Evolutionary conservation across 2,329 filamentous ascomycete species (phyloP), one percentile per base, ranked within the genome.

Genomic region (Paecilomyces niveus): DNA sequence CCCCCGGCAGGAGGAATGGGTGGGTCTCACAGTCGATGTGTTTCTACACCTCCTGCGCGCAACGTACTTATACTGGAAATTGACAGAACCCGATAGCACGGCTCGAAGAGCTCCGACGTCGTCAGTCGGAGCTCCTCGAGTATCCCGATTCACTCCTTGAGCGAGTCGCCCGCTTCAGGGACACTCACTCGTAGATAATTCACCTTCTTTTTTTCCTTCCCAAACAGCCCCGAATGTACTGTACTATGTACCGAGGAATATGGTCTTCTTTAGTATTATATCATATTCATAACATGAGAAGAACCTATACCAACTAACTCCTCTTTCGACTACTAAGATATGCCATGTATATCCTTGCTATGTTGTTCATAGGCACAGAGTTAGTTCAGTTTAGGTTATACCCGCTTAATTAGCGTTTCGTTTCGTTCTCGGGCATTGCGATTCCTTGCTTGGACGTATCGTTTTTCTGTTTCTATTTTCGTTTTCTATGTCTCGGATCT

Each of bases 1-100:
- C 63, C 92, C 92, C 62, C 81, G 85, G 73, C 92, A 96, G 82
- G 83, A 85, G 71, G 90, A 96, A 75, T 97, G 93, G 93, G 92
- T 96, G 91, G 88, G 90, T 90, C 81, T 79, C 69, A 75, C 76
- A 72, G 70, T 72, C 73, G 72, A 76, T 74, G 69, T 69, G 65
- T 74, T 76, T 72, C 70, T 74, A 67, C 70, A 74, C 64, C 65
- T 78, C 67, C 70, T 78, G 68, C 62, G 67, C 67, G 67, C 69
- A 68, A 68, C 71, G 54, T 76, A 75, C 74, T 76, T 76, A 76
- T 77, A 76, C 65, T 78, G 75, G 72, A 67, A 69, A 64, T 71
- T 70, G 66, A 79, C 73, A 90, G 88, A 87, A 92, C 75, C 89
- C 89, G 60, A 76, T 81, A 66, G 82, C 77, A 61, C 86, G 87